Evolutionary conservation across 208 protist genomes (phyloP), one percentile per base, ranked within the genome.

Genomic region (Sergeia podlipaevii): DNA sequence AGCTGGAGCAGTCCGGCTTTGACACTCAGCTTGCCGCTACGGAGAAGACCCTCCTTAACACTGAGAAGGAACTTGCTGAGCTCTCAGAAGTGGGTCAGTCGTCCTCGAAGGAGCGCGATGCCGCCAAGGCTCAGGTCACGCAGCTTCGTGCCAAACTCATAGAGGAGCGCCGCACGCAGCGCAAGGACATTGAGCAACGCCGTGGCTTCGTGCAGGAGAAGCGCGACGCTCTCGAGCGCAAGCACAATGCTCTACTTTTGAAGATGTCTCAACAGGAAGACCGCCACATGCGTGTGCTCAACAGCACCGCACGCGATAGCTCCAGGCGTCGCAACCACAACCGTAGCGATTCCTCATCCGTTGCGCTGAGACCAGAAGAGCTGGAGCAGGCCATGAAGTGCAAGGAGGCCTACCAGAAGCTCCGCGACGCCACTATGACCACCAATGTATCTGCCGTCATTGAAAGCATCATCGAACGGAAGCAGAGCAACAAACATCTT

Each of bases 1-100:
- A 97, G 68, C 68, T 96, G 46, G 91, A 97, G 73, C 89, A 95
- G 58, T 58, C 89, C 5, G 85, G 84, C 7, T 97, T 95, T 55
- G 90, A 96, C 65, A 91, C 89, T 27, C 83, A 95, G 73, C 74
- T 97, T 24, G 70, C 75, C 43, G 77, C 86, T 15, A 93, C 93
- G 33, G 87, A 96, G 56, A 82, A 89, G 70, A 90, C 90, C 2
- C 62, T 96, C 41, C 76, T 84, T 61, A 85, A 77, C 42, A 92
- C 93, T 42, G 86, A 97, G 36, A 80, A 91, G 34, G 95, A 98
- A 44, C 76, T 94, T 18, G 57, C 70, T 4, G 95, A 98, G 50
- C 67, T 98, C 0, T 71, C 84, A 30, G 72, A 83, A 26, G 96
- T 98, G 65, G 85, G 78, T 21, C 67, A 77, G 36, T 83, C 92